phyloP scores from a whole-genome alignment of 306 rosid species.

The Cucurbita ficifolia region DNA sequence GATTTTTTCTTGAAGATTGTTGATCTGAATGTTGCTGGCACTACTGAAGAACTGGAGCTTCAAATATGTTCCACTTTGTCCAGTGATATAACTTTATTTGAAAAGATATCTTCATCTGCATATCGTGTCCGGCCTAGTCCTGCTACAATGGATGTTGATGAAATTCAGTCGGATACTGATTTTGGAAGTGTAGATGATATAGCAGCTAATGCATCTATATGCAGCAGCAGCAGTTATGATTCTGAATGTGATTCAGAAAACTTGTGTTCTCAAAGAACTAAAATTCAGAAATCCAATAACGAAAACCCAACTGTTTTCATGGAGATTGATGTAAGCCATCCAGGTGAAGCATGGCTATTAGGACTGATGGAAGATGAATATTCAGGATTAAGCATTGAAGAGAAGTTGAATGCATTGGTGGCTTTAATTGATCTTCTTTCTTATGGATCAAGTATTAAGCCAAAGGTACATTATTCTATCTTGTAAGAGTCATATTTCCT shows the following conservation, averaged over 20 bases:
- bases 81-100: constrained; percentile 86
- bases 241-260: constrained; percentile 35
- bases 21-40: constrained; percentile 50
- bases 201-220: constrained; percentile 24
- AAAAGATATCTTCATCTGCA: constrained; percentile 80
- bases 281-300: constrained; percentile 20
- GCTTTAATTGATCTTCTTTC: constrained; percentile 80
- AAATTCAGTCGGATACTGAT: constrained; percentile 61
- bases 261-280: constrained; percentile 18
- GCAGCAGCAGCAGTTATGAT: constrained; percentile 50
- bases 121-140: constrained; percentile 65
- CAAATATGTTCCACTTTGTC: constrained; percentile 62
- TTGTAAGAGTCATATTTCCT: neutral
- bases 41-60: constrained; percentile 57
- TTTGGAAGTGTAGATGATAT: constrained; percentile 74
- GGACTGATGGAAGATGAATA: constrained; percentile 92
- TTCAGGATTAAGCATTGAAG: constrained; percentile 75
- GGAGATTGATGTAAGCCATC: constrained; percentile 88
- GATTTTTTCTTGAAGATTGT: constrained; percentile 43
- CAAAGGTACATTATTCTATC: constrained; percentile 42
- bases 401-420: constrained; percentile 65
- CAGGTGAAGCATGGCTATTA: constrained; percentile 84
- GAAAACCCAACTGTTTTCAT: constrained; percentile 24
- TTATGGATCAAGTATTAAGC: constrained; percentile 58
- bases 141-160: constrained; percentile 40